These are phyloP conservation scores for Hygrophila difformis DNA, from an alignment of 257 asterid genomes.

Conservation along the genomic window DNA sequence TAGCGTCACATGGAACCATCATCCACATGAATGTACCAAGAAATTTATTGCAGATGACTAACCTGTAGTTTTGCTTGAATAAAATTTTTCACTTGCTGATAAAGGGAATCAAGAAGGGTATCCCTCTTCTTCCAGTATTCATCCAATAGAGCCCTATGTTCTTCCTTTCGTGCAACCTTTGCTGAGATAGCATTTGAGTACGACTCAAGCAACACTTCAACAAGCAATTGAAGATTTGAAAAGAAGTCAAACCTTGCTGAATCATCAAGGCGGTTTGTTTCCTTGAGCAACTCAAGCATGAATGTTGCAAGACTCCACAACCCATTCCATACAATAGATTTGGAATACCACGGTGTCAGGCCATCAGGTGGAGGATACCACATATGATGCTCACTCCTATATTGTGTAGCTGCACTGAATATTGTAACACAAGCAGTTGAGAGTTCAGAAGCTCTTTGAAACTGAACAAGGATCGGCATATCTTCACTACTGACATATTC, in stretches of 20 bases:
- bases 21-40: conserved; percentile 8
- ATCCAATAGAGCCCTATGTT: conserved; percentile 50
- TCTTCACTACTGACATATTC: conserved; percentile 43
- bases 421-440: conserved; percentile 71
- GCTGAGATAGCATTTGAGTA: conserved; percentile 74
- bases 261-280: conserved; percentile 43
- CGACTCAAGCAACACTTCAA: conserved; percentile 80
- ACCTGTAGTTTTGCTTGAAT: conserved; percentile 50
- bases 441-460: conserved; percentile 76
- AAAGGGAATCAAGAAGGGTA: conserved; percentile 68
- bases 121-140: conserved; percentile 78
- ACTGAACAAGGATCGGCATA: conserved; percentile 48
- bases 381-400: conserved; percentile 62
- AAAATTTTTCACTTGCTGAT: conserved; percentile 57
- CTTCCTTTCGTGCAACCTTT: conserved; percentile 75
- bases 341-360: conserved; percentile 84
- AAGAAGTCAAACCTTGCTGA: conserved; percentile 45
- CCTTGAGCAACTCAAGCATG: conserved; percentile 69
- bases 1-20: too few relatives aligned
- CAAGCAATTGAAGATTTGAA: conserved; percentile 52
- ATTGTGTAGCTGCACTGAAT: conserved; percentile 54
- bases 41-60: conserved; percentile 10
- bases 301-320: conserved; percentile 70
- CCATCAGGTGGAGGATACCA: conserved; percentile 92
- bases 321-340: conserved; percentile 59